Conservation (phyloP, 306 rosid genomes). For the Mimosa pudica region DNA sequence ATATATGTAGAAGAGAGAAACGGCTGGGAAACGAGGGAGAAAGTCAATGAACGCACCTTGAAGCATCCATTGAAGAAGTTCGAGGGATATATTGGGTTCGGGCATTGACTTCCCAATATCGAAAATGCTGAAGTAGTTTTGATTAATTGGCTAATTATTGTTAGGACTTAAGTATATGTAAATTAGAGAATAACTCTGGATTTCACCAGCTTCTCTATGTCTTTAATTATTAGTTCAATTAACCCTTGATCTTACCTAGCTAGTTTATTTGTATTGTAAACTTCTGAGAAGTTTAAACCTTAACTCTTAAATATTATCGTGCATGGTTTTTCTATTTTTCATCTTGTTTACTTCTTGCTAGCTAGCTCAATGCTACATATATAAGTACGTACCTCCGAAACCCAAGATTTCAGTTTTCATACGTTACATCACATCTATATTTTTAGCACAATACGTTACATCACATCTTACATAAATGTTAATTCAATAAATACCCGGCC, state of each 20-base stretch:
- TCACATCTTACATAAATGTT: too few relatives aligned
- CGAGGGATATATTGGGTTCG: conserved; percentile 66
- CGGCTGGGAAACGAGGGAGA: conserved; percentile 7
- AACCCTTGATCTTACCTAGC: conserved; percentile 26
- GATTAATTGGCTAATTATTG: neutral
- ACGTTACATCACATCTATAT: too few relatives aligned
- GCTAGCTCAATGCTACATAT: neutral
- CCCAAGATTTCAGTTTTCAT: too few relatives aligned
- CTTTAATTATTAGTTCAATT: conserved; percentile 12
- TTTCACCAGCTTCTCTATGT: conserved; percentile 13
- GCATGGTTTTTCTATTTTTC: neutral
- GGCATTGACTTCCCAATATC: conserved; percentile 64
- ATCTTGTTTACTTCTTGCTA: neutral
- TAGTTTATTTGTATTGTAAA: conserved; percentile 9
- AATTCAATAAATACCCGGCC: neutral
- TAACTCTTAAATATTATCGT: neutral
- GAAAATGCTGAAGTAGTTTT: conserved; percentile 12
- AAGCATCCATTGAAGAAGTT: conserved; percentile 36
- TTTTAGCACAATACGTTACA: too few relatives aligned
- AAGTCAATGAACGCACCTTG: conserved; percentile 84
- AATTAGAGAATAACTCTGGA: conserved; percentile 38
- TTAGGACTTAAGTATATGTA: conserved; percentile 18
- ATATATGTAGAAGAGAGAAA: conserved; percentile 15
- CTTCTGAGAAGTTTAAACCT: neutral
- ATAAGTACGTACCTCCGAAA: too few relatives aligned